These are phyloP conservation scores for Diaporthe sp. DNA, from an alignment of 2,329 filamentous ascomycete genomes.

Conservation along the genomic window DNA sequence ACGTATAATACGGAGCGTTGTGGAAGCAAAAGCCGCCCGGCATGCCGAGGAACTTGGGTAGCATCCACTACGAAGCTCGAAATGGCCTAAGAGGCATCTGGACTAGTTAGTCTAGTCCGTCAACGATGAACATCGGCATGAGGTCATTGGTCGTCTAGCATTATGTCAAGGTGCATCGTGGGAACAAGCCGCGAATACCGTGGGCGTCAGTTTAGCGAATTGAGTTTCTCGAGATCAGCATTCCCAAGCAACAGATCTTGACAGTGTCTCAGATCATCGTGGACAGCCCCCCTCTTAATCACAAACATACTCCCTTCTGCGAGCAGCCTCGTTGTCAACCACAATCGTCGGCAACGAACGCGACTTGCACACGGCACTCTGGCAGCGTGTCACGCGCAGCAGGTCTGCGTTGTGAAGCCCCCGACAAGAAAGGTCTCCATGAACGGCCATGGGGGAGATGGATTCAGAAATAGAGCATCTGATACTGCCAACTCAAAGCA, in stretches of 20 bases:
- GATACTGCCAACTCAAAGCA: not conserved
- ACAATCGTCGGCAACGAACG: not conserved
- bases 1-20: conserved; percentile 8
- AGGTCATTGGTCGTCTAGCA: conserved; percentile 19
- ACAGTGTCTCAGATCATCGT: not conserved
- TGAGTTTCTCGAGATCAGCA: not conserved
- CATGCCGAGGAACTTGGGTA: not conserved
- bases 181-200: not conserved
- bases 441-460: not conserved
- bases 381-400: conserved; percentile 12
- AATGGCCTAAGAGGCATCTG: not conserved
- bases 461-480: conserved; percentile 3
- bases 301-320: not conserved
- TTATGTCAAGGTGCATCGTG: conserved; percentile 24
- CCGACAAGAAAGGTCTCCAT: too few species aligned
- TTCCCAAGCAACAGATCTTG: too few species aligned
- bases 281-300: not conserved
- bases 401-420: not conserved
- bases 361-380: not conserved
- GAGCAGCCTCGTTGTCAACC: not conserved
- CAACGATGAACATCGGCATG: not conserved
- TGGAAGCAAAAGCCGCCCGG: not conserved
- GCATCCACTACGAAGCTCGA: not conserved
- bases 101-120: conserved; percentile 16
- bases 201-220: not conserved